Base-by-base conservation (phyloP, 2,329 filamentous ascomycete genomes). In the Cylindrodendrum hubeiense region DNA sequence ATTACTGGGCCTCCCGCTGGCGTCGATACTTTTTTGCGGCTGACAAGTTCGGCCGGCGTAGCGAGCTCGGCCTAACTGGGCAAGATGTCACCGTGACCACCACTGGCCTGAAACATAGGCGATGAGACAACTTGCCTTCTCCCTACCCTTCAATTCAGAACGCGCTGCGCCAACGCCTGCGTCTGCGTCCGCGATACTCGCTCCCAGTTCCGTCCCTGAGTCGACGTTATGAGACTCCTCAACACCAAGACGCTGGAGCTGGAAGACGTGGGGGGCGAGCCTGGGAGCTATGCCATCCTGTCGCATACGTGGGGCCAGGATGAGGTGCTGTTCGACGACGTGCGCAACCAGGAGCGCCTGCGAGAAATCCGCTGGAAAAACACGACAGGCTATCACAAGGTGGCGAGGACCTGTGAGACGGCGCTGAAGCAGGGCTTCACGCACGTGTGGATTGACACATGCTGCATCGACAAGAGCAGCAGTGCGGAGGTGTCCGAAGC, bases 261-360 rank as follows among this genome's bases (percentile, higher is more conserved):
- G 37, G 69, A 73, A 55, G 63, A 46, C 44, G 55, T 65, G 24
- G 72, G 65, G 41, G 69, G 60, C 39, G 47, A 61, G 44, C 55
- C 66, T 41, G 62, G 60, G 55, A 67, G 63, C 43, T 74, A 74
- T 60, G 72, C 72, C 60, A 72, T 74, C 43, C 54, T 74, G 64
- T 74, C 72, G 43, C 72, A 74, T 66, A 74, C 72, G 46, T 74
- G 72, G 72, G 72, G 65, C 52, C 53, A 56, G 30, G 71, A 74
- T 61, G 72, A 74, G 63, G 66, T 74, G 49, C 62, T 71, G 43
- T 74, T 68, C 43, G 54, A 66, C 58, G 71, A 74, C 59, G 65
- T 74, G 30, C 65, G 60, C 63, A 51, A 65, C 61, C 55, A 60
- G 33, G 49, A 68, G 60, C 69, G 67, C 28, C 66, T 72, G 67